Conservation (phyloP, 2,329 filamentous ascomycete genomes). For the Diaporthe destruens region DNA sequence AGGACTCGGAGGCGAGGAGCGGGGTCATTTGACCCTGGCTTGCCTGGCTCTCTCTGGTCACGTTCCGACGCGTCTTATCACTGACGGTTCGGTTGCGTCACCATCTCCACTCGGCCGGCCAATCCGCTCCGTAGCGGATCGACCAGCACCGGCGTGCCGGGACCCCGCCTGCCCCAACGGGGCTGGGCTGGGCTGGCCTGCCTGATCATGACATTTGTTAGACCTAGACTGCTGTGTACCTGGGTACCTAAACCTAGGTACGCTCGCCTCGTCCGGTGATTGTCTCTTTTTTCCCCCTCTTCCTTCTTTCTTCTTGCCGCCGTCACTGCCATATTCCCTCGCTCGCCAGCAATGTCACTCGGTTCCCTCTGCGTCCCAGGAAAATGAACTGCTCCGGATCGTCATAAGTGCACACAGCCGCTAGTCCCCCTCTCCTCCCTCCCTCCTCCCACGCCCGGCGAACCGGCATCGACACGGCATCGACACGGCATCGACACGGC, state of each 20-base stretch:
- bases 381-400: conserved; percentile 37
- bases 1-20: neutral
- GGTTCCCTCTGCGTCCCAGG: neutral
- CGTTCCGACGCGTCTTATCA: too few species aligned
- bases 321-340: neutral
- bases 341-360: neutral
- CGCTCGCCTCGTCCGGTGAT: conserved; percentile 1
- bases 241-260: too few species aligned
- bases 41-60: too few species aligned
- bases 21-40: neutral
- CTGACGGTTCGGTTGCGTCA: conserved; percentile 29
- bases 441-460: neutral
- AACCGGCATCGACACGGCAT: neutral
- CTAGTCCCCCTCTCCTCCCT: neutral
- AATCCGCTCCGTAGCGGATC: conserved; percentile 27
- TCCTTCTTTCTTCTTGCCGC: neutral
- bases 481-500: neutral
- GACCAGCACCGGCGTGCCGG: conserved; percentile 6
- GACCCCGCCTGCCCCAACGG: neutral
- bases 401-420: conserved; percentile 15
- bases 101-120: neutral
- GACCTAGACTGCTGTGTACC: neutral
- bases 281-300: neutral
- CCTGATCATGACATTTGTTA: neutral
- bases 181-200: neutral